Conservation (phyloP, 495 filamentous ascomycete genomes). For the Aeminium ludgeri region DNA sequence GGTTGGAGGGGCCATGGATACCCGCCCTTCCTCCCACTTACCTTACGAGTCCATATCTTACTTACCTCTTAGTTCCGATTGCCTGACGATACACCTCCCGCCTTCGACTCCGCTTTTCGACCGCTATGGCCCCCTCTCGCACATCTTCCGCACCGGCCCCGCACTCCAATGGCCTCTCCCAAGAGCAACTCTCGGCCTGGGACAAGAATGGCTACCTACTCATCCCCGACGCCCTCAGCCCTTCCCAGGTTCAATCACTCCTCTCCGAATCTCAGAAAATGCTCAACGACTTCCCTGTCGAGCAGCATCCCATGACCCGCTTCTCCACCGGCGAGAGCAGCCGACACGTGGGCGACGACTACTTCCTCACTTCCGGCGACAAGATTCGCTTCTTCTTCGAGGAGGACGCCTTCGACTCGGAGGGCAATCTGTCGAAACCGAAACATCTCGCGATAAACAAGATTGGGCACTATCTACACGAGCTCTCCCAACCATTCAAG, state of each 20-base stretch:
- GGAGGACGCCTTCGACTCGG: conserved; percentile 53
- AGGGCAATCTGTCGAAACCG: conserved; percentile 48
- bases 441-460: conserved; percentile 83
- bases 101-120: too few relatives aligned
- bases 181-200: conserved; percentile 55
- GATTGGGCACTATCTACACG: conserved; percentile 84
- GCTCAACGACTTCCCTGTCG: conserved; percentile 56
- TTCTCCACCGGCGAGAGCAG: conserved; percentile 63
- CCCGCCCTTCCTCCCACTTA: too few relatives aligned
- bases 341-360: conserved; percentile 76
- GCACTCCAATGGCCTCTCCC: conserved; percentile 38
- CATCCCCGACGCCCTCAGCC: conserved; percentile 58
- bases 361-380: conserved; percentile 78
- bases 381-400: conserved; percentile 97
- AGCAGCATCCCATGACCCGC: conserved; percentile 74
- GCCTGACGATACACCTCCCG: too few relatives aligned
- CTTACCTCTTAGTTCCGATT: not conserved
- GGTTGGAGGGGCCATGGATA: too few relatives aligned
- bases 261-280: conserved; percentile 56
- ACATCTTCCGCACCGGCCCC: not conserved
- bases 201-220: conserved; percentile 75
- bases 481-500: conserved; percentile 52
- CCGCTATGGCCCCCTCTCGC: conserved; percentile 11
- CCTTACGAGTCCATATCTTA: too few relatives aligned
- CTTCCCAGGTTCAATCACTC: conserved; percentile 45